Conservation (phyloP, 495 filamentous ascomycete genomes). For the Cercophora sp. region DNA sequence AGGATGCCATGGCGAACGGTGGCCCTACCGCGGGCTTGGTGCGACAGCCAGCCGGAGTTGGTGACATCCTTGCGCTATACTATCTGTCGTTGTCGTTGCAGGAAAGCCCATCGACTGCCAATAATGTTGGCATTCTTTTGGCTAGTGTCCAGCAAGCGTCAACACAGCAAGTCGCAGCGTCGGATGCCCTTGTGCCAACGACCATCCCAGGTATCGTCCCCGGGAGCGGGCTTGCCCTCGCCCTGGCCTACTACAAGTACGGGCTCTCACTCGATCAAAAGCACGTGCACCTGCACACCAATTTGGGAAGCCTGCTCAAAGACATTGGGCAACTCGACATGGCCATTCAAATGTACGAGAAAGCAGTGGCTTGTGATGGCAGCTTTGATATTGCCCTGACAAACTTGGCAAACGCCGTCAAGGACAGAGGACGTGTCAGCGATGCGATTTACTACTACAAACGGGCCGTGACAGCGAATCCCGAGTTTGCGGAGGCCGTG, state of each 20-base stretch:
- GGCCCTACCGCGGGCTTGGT: conserved; percentile 56
- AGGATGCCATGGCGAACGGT: conserved; percentile 92
- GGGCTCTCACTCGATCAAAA: conserved; percentile 78
- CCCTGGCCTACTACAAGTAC: conserved; percentile 92
- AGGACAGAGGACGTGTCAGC: conserved; percentile 87
- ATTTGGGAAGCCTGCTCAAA: conserved; percentile 91
- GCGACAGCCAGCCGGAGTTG: conserved; percentile 65
- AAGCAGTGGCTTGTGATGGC: conserved; percentile 83
- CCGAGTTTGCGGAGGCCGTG: conserved; percentile 94
- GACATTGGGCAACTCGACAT: conserved; percentile 90
- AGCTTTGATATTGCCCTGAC: conserved; percentile 96
- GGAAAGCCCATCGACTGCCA: conserved; percentile 94
- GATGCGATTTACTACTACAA: conserved; percentile 93
- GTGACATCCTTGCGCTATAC: conserved; percentile 92
- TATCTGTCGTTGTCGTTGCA: conserved; percentile 94
- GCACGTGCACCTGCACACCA: conserved; percentile 98
- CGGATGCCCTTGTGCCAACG: conserved; percentile 32
- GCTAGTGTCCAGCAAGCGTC: conserved; percentile 84
- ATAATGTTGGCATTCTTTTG: conserved; percentile 95
- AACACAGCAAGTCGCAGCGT: conserved; percentile 29
- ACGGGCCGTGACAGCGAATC: conserved; percentile 83
- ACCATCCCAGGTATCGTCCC: conserved; percentile 75
- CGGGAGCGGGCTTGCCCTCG: conserved; percentile 83
- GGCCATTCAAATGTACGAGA: conserved; percentile 96
- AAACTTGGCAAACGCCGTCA: conserved; percentile 96